phyloP scores from a whole-genome alignment of 805 yeast species.

The Millerago galiae region DNA sequence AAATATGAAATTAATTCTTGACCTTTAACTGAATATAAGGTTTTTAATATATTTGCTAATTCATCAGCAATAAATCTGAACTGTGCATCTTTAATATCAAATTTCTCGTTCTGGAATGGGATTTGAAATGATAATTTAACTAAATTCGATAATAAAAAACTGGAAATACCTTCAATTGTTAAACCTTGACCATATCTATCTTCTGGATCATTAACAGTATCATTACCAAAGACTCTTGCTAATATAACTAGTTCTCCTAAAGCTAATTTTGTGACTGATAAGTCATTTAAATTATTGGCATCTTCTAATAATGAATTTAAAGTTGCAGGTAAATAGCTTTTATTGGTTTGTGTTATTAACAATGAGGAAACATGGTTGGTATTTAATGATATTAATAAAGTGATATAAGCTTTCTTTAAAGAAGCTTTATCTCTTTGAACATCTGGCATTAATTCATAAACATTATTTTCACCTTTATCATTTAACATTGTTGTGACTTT shows the following conservation, averaged over 20 bases:
- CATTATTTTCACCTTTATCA: constrained; percentile 35
- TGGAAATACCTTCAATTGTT: constrained; percentile 64
- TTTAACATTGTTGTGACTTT: constrained; percentile 52
- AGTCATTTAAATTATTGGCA: constrained; percentile 57
- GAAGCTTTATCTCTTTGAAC: constrained; percentile 55
- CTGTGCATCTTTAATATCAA: constrained; percentile 74
- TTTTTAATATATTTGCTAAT: constrained; percentile 59
- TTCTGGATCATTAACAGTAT: constrained; percentile 53
- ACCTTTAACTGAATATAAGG: constrained; percentile 46
- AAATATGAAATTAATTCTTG: constrained; percentile 47
- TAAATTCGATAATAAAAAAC: constrained; percentile 59
- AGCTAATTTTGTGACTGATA: constrained; percentile 61
- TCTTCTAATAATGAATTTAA: constrained; percentile 59
- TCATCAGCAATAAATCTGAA: constrained; percentile 70
- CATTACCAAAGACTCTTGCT: constrained; percentile 59
- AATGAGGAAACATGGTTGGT: constrained; percentile 77
- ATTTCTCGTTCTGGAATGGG: constrained; percentile 64
- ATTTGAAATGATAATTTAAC: constrained; percentile 69
- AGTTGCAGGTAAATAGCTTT: constrained; percentile 49
- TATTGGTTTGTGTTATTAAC: constrained; percentile 64
- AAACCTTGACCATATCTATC: constrained; percentile 45
- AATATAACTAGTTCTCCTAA: constrained; percentile 63
- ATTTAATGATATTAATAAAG: constrained; percentile 61
- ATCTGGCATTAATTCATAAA: constrained; percentile 42
- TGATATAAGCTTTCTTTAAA: constrained; percentile 64